Evolutionary conservation across 371 early-diverging fungal genomes (phyloP).

Genomic region (Syncephalastrum racemosum): DNA sequence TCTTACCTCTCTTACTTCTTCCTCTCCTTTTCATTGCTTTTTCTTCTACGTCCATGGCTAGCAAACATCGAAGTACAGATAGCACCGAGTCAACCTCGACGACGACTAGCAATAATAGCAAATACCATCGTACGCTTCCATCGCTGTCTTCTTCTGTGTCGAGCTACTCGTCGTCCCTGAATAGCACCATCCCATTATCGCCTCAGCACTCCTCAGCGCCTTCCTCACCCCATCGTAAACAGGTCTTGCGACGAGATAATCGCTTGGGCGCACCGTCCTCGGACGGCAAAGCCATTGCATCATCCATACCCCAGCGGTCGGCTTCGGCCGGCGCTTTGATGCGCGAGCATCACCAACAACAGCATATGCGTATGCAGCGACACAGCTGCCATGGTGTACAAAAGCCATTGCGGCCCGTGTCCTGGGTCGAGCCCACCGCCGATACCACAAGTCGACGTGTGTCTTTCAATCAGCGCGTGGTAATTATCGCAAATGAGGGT

Average conservation of each 20-base stretch:
- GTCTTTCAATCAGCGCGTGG: conserved; percentile 11
- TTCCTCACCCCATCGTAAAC: not conserved
- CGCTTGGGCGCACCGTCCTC: not conserved
- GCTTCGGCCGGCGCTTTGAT: conserved; percentile 19
- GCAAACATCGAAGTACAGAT: too few species aligned
- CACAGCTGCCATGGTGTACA: conserved; percentile 10
- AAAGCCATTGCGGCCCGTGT: conserved; percentile 13
- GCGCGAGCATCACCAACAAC: conserved; percentile 11
- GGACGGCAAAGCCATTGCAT: conserved; percentile 2
- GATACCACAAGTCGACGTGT: conserved; percentile 14
- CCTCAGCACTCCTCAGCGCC: conserved; percentile 5
- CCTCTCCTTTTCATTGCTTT: too few species aligned
- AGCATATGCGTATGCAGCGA: too few species aligned
- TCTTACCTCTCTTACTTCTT: too few species aligned
- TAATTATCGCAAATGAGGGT: conserved; percentile 2
- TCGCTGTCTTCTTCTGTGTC: conserved; percentile 23
- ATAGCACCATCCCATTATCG: conserved; percentile 10
- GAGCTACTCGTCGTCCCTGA: conserved; percentile 16
- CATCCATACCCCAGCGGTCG: conserved; percentile 16
- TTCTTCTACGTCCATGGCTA: too few species aligned
- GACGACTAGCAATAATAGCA: too few species aligned
- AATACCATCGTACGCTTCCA: conserved; percentile 11
- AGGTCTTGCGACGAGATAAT: conserved; percentile 2
- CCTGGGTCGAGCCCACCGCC: conserved; percentile 13
- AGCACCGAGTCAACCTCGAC: too few species aligned